Conservation (phyloP, 1,284 basidiomycete species). For the Cutaneotrichosporon cavernicola region DNA sequence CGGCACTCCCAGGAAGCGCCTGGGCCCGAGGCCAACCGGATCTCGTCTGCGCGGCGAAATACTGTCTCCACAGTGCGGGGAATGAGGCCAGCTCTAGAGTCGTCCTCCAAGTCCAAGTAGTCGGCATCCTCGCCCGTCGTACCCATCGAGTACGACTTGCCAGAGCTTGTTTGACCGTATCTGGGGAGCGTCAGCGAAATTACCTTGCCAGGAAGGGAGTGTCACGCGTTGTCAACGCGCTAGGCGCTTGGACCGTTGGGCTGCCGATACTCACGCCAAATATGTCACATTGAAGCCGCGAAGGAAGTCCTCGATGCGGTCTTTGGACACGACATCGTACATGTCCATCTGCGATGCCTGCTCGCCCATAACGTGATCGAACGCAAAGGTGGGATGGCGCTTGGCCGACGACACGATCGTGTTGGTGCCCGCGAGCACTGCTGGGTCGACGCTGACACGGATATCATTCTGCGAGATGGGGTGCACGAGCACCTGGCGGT, state of each 20-base stretch:
- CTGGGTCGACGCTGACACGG: slow-evolving; percentile 64
- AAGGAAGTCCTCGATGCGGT: slow-evolving; percentile 84
- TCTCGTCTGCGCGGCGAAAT: slow-evolving; percentile 72
- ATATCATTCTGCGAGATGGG: slow-evolving; percentile 66
- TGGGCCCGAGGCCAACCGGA: slow-evolving; percentile 70
- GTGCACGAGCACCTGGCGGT: slow-evolving; percentile 85
- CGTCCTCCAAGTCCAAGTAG: slow-evolving; percentile 57
- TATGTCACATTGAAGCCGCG: slow-evolving; percentile 98
- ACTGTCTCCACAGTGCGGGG: slow-evolving; percentile 91
- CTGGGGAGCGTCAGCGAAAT: slow-evolving; percentile 27
- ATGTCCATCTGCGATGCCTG: slow-evolving; percentile 78
- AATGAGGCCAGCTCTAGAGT: slow-evolving; percentile 70
- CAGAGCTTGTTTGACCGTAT: slow-evolving; percentile 92
- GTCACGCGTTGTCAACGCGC: slow-evolving; percentile 2
- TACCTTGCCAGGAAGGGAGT: not conserved
- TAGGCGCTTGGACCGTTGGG: not conserved
- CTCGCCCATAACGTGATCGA: slow-evolving; percentile 89
- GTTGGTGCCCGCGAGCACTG: slow-evolving; percentile 56
- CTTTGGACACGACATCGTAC: slow-evolving; percentile 77
- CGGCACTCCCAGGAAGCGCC: slow-evolving; percentile 61
- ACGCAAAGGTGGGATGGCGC: slow-evolving; percentile 85
- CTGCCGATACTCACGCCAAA: slow-evolving; percentile 64
- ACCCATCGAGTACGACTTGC: slow-evolving; percentile 95
- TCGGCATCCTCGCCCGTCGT: slow-evolving; percentile 79
- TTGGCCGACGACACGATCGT: slow-evolving; percentile 58